Evolutionary conservation across 1,284 basidiomycete species (phyloP), one percentile per base, ranked within the genome.

Genomic region (Phellopilus nigrolimitatus): DNA sequence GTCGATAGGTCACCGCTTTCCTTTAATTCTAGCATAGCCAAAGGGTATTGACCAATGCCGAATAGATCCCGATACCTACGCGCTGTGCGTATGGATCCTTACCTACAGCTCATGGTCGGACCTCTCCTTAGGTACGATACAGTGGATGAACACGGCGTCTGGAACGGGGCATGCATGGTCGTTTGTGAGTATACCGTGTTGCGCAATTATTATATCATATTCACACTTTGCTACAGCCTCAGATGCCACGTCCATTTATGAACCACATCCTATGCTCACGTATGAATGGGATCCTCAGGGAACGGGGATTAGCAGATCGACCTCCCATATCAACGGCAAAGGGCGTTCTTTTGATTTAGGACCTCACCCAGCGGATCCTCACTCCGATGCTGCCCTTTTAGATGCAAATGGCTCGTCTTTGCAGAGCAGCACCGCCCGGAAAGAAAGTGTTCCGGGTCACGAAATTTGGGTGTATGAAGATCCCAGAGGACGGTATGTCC

Each of bases 111-210:
- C 9, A 38, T 53, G 49, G 44, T 55, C 52, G 75, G 73, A 1
- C 95, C 95, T 9, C 74, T 98, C 36, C 71, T 99, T 57, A 81
- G 87, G 55, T 98, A 95, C 66, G 95, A 98, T 66, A 97, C 91
- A 0, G 81, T 92, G 22, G 84, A 89, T 56, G 71, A 80, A 51
- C 68, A 80, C 37, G 82, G 82, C 12, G 68, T 91, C 25, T 98
- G 92, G 89, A 79, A 86, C 59, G 95, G 93, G 17, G 88, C 87
- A 8, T 89, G 81, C n/a, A 68, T 94, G 66, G 77, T 94, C 48
- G 88, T 93, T 55, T 89, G 88, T 86, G 56, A 69, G 84, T 80
- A 22, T 15, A 33, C 33, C 25, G 3, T n/a, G 7, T 40, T 42
- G 55, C 49, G 37, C 49, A 28, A n/a, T 38, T 15, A 45, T 3